A percentile compares a stretch with the other conserved stretches of the same genome.
Evolutionary conservation across 768 basidiomycete species (phyloP).

Genomic region (Boletales sp.): DNA sequence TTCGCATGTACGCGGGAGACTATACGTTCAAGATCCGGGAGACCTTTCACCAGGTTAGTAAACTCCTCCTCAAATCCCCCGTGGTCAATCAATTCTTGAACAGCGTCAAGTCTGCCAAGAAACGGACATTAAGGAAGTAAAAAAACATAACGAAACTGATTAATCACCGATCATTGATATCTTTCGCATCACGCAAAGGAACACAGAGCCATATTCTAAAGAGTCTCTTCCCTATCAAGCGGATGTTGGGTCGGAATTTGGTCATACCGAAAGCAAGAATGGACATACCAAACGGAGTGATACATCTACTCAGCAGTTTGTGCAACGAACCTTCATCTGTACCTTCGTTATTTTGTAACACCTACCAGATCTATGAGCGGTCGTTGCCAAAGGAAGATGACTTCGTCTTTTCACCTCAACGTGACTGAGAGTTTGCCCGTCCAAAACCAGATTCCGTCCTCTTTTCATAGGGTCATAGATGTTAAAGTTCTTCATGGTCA

Average conservation of each 20-base stretch:
- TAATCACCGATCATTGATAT: constrained; percentile 83
- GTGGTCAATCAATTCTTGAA: constrained; percentile 84
- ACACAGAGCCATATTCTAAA: constrained; percentile 97
- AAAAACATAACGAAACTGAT: constrained; percentile 8
- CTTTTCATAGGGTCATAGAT: constrained; percentile 93
- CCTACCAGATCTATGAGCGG: constrained; percentile 37
- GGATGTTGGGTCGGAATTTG: constrained; percentile 7
- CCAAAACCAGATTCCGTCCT: constrained; percentile 81
- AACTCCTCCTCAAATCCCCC: constrained; percentile 76
- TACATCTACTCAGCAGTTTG: constrained; percentile 75
- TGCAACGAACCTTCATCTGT: constrained; percentile 87
- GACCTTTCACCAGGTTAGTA: constrained; percentile 66
- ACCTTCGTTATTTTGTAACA: constrained; percentile 90
- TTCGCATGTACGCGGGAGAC: constrained; percentile 95
- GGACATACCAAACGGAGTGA: constrained; percentile 81
- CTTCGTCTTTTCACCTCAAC: constrained; percentile 61
- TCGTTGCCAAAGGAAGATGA: neutral
- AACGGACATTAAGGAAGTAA: constrained; percentile 14
- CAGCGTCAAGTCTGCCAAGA: constrained; percentile 77
- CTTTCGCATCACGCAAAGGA: constrained; percentile 75
- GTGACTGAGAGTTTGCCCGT: constrained; percentile 94
- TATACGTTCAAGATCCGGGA: constrained; percentile 91
- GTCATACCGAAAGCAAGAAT: constrained; percentile 5
- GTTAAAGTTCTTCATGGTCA: constrained; percentile 97
- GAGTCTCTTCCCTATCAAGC: constrained; percentile 75